Conservation (phyloP, 2,329 filamentous ascomycete genomes). For the Talaromyces atroroseus region DNA sequence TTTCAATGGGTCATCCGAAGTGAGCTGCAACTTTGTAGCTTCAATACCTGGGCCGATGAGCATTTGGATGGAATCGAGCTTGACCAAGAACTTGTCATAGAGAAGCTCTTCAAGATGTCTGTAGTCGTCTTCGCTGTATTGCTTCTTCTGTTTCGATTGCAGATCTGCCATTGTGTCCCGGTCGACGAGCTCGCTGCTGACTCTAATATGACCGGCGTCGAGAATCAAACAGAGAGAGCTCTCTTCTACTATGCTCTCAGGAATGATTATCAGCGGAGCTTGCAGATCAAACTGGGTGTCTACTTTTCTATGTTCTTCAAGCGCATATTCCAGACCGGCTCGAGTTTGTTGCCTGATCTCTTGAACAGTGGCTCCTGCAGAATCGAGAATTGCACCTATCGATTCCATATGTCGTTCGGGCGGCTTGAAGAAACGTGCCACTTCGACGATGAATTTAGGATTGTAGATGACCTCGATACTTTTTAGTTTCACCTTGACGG, state of each 20-base stretch:
- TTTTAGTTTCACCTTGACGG: constrained; percentile 83
- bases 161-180: constrained; percentile 84
- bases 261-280: constrained; percentile 91
- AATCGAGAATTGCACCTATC: constrained; percentile 91
- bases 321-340: constrained; percentile 88
- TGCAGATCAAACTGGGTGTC: constrained; percentile 94
- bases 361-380: constrained; percentile 90
- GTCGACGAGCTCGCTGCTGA: constrained; percentile 90
- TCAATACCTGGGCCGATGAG: constrained; percentile 91
- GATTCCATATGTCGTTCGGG: constrained; percentile 98
- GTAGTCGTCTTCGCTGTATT: constrained; percentile 85
- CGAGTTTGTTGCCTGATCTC: constrained; percentile 91
- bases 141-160: constrained; percentile 80
- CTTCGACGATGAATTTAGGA: constrained; percentile 81
- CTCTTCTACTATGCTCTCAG: constrained; percentile 79
- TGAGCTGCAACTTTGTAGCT: constrained; percentile 77
- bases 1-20: constrained; percentile 60
- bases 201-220: constrained; percentile 91
- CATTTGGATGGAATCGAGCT: constrained; percentile 89
- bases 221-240: constrained; percentile 85
- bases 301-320: constrained; percentile 97
- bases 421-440: constrained; percentile 92
- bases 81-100: constrained; percentile 95
- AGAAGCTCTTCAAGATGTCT: constrained; percentile 83
- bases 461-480: constrained; percentile 98